Evolutionary conservation across 495 filamentous ascomycete species (phyloP), one percentile per base, ranked within the genome.

Genomic region (Glarea lozoyensis): DNA sequence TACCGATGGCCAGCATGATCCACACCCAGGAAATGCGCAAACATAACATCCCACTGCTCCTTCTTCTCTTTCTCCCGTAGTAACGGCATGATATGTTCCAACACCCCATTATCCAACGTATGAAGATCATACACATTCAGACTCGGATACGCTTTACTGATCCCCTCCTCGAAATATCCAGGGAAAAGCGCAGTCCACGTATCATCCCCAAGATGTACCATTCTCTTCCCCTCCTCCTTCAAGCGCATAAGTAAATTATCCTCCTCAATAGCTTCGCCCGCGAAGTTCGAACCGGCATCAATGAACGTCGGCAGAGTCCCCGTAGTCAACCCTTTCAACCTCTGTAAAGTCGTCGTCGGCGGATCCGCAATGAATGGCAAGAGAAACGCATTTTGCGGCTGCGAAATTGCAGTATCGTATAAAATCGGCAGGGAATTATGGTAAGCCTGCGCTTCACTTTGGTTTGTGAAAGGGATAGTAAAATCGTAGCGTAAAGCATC

Each of bases 41-140:
- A 81, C 17, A 93, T 73, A 0, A 97, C 70, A 62, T 98, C 92
- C 92, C 92, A 98, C 52, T 83, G 74, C 2, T 62, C 68, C 18
- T 64, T 66, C 54, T 80, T 79, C 22, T 72, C 64, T 0, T 75
- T 60, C 51, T 35, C 22, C 4, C n/a, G 15, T 5, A 97, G 64
- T 5, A 95, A 67, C 3, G 92, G 93, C 42, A 96, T 83, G 21
- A 98, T 77, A 57, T 97, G 81, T 54, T 94, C 82, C 10, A 75
- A 84, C n/a, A 98, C 92, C 1, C 92, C 92, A 53, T 95, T 93
- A 54, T 98, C 92, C 12, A 98, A 84, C 0, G 93, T 97, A 55
- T 96, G 88, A 55, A 98, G 60, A 59, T 98, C 92, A 88, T 88
- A 96, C 3, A 96, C 92, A 56, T 97, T 96, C 62, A 98, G 89